phyloP scores from a whole-genome alignment of 768 basidiomycete species.

The Mycena venus region DNA sequence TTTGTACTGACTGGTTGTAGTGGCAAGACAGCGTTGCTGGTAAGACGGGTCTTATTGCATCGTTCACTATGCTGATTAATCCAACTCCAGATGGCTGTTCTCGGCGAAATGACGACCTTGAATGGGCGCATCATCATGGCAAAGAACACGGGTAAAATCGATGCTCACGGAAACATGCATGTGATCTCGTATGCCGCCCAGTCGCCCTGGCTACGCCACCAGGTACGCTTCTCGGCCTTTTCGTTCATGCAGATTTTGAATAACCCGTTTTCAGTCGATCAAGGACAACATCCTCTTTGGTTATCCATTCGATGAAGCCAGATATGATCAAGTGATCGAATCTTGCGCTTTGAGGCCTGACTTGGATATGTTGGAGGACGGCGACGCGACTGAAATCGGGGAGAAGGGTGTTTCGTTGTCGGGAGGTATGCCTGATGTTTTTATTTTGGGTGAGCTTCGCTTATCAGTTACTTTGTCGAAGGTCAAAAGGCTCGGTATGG shows the following conservation, averaged over 20 bases:
- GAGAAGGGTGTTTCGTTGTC: constrained; percentile 57
- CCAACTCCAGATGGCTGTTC: constrained; percentile 72
- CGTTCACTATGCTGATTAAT: not conserved
- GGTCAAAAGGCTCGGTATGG: constrained; percentile 71
- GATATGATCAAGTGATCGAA: constrained; percentile 82
- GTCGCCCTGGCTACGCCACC: constrained; percentile 77
- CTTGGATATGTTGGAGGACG: constrained; percentile 87
- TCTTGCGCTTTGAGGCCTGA: constrained; percentile 88
- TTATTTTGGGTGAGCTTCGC: not conserved
- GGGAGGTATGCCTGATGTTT: constrained; percentile 49
- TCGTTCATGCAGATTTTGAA: too few species aligned
- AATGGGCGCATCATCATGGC: constrained; percentile 73
- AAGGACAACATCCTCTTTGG: constrained; percentile 88
- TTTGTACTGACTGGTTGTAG: constrained; percentile 42
- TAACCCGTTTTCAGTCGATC: constrained; percentile 67
- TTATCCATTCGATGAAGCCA: constrained; percentile 74
- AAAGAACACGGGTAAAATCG: constrained; percentile 69
- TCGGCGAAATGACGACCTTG: constrained; percentile 78
- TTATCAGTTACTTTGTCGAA: not conserved
- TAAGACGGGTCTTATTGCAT: constrained; percentile 43
- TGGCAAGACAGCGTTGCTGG: constrained; percentile 86
- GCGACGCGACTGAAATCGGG: constrained; percentile 88
- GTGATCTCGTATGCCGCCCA: constrained; percentile 82
- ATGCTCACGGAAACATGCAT: constrained; percentile 72
- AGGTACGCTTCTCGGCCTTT: not conserved